Percentiles rank a stretch among this genome's conserved stretches.
phyloP scores from a whole-genome alignment of 129 eudicot species.

The Helianthus annuus region DNA sequence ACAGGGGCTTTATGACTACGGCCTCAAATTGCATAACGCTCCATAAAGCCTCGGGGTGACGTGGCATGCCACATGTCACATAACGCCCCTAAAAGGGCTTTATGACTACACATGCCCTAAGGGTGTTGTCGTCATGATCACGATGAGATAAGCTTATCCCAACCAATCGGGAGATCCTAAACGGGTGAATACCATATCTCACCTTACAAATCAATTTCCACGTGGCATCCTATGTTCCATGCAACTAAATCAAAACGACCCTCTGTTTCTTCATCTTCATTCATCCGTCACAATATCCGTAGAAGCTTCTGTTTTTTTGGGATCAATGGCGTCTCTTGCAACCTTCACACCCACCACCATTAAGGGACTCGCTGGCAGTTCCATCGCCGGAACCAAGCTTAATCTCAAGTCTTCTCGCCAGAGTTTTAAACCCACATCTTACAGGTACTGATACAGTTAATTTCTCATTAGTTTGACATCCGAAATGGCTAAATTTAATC shows the following conservation, averaged over 20 bases:
- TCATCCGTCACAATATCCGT: constrained; percentile 8
- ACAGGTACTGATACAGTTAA: constrained; percentile 2
- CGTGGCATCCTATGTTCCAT: constrained; percentile 58
- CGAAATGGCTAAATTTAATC: neutral
- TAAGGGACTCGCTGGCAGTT: constrained; percentile 90
- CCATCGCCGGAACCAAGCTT: constrained; percentile 83
- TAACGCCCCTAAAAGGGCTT: no score
- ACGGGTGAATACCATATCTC: constrained; percentile 32
- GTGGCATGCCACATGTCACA: no score
- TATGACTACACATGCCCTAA: no score
- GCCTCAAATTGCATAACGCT: no score
- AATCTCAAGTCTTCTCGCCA: constrained; percentile 59
- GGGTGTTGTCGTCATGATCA: no score
- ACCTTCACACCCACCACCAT: constrained; percentile 64
- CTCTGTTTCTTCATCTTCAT: neutral
- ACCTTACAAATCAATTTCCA: constrained; percentile 33
- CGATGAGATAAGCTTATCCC: constrained; percentile 76
- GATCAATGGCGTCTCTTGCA: constrained; percentile 82
- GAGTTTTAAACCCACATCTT: constrained; percentile 32
- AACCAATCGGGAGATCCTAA: constrained; percentile 49
- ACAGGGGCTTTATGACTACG: no score
- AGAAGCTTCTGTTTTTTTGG: constrained; percentile 17
- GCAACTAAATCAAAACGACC: constrained; percentile 28
- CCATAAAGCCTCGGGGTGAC: no score
- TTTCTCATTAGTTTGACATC: neutral